These are phyloP conservation scores for Pinus taeda DNA, from an alignment of 75 land plant genomes.

Conservation along the genomic window DNA sequence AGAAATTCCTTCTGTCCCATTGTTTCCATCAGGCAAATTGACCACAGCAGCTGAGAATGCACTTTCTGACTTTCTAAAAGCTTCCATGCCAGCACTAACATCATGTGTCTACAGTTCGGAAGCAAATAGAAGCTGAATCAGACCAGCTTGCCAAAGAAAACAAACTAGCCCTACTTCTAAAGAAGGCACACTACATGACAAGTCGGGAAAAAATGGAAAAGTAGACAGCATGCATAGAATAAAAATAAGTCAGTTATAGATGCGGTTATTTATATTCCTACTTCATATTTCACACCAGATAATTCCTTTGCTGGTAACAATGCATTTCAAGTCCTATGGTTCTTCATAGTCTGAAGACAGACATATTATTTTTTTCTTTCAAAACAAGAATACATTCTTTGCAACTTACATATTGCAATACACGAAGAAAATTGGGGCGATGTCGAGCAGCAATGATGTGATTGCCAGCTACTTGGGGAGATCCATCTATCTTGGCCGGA, in stretches of 20 bases:
- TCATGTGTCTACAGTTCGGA: slow-evolving; percentile 58
- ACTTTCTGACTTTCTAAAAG: slow-evolving; percentile 56
- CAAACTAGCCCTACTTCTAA: not conserved
- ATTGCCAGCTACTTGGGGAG: slow-evolving; percentile 54
- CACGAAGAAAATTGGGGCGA: slow-evolving; percentile 35
- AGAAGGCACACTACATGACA: not conserved
- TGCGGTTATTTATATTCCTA: not conserved
- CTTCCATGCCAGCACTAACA: slow-evolving; percentile 63
- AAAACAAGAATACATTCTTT: not conserved
- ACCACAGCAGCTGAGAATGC: slow-evolving; percentile 60
- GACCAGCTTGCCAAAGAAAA: not conserved
- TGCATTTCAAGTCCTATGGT: not conserved
- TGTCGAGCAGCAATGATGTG: slow-evolving; percentile 51
- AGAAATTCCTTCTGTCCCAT: slow-evolving; percentile 40
- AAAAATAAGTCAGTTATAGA: not conserved
- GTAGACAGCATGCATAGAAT: not conserved
- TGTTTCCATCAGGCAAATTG: slow-evolving; percentile 19
- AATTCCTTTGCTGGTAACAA: not conserved
- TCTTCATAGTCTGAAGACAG: not conserved
- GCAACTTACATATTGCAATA: slow-evolving; percentile 69
- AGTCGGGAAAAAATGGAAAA: not conserved
- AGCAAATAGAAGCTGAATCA: slow-evolving; percentile 6
- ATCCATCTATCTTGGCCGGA: slow-evolving; percentile 28
- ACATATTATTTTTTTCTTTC: not conserved
- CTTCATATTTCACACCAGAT: not conserved